Base-by-base conservation (phyloP, 2,329 filamentous ascomycete genomes). In the Ilyonectria mors-panacis region DNA sequence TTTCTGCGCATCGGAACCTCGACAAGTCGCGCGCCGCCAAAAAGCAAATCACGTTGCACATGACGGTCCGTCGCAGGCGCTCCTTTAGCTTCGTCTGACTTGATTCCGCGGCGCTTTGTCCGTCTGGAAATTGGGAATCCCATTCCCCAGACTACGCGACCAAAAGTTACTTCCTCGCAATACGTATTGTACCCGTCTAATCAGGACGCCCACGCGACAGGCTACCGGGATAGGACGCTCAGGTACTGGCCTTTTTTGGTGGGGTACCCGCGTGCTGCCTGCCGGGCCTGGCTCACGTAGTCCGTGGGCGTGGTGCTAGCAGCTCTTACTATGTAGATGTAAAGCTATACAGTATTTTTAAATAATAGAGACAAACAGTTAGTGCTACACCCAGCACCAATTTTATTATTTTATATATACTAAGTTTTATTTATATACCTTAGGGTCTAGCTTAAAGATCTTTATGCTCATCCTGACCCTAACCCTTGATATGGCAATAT, bases 141-240 rank as follows among this genome's bases (percentile, higher is more conserved):
- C 10, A 30, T n/a, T 17, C 9, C 26, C 9, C 26, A n/a, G 45
- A n/a, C 7, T 17, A 51, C 15, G 47, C 26, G 17, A n/a, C 3
- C 47, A 51, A 51, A 13, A n/a, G 26, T 3, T 28, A 33, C 26
- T 33, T 51, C 17, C 19, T 51, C 8, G 21, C 9, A 13, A 15
- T 10, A 28, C 30, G 30, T 33, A 12, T 7, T 33, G 30, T 12
- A 50, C 39, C 15, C 39, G 39, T 42, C 39, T 8, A n/a, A 8
- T 17, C 39, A 42, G 30, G 30, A 21, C 59, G 39, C 19, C 44
- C 62, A 65, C 62, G 56, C 62, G 62, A 60, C 62, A 47, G 9
- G 33, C 57, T 56, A 54, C 63, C 62, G 42, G 42, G 56, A 55
- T 65, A 15, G 48, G 62, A 54, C 19, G 39, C 50, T 17, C 26